Evolutionary conservation across 1,284 basidiomycete species (phyloP), one percentile per base, ranked within the genome.

Genomic region (Schizophyllum amplum): DNA sequence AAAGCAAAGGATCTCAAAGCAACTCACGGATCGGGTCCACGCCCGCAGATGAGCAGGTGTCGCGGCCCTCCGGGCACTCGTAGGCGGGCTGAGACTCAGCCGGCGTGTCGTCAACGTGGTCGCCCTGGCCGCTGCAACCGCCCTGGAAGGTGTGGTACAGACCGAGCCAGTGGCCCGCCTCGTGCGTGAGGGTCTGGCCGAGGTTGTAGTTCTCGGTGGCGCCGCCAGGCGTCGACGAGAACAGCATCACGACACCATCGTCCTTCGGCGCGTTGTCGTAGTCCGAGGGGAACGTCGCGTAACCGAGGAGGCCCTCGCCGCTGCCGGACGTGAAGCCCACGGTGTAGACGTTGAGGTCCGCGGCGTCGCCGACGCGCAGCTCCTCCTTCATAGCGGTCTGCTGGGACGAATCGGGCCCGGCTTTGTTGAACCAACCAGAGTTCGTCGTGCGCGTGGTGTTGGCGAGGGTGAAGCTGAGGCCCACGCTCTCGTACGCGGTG

Each of bases 111-210:
- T 63, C 63, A 27, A 80, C 77, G 47, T 59, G 62, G 60, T 80
- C 77, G 15, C 77, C 78, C 1, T 63, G 54, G 22, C 71, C 69
- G n/a, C 55, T 56, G 69, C 75, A 79, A 4, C 77, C 76, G 21
- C 75, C 77, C 64, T 79, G 73, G 68, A 80, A 81, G 25, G 77
- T 76, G 64, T 81, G 79, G 66, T 74, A 77, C 21, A 79, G 69
- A n/a, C 78, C 77, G 56, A 78, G 66, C 75, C 74, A 77, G 64
- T 76, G 76, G 1, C 75, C 75, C 23, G 72, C 72, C 62, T 81
- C 79, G 62, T 81, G 79, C 1, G 75, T 77, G 47, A 74, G 62
- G 5, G 78, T 80, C 68, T 74, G 66, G 52, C 77, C 77, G 53
- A 67, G 53, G 60, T 78, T 73, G 65, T 75, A 76, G 55, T 67